Percentiles rank a stretch among this genome's conserved stretches.
Conservation (phyloP, 1,284 basidiomycete species). For the Malassezia brasiliensis region DNA sequence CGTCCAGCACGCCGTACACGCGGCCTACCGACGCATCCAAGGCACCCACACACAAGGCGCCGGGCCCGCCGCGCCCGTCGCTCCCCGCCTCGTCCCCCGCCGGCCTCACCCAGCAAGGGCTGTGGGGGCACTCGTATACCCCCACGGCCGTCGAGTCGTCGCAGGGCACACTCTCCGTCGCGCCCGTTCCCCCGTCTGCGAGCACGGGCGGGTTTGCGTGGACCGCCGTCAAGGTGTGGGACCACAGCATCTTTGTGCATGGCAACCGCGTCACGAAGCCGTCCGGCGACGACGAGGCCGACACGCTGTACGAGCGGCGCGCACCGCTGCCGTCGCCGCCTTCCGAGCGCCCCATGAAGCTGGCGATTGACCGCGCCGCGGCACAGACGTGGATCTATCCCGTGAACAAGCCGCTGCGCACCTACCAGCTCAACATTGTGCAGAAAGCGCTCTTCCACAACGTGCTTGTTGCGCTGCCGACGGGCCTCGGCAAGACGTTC, state of each 20-base stretch:
- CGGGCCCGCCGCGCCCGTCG: slow-evolving; percentile 16
- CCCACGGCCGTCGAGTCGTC: slow-evolving; percentile 3
- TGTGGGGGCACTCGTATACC: slow-evolving; percentile 10
- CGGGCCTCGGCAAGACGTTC: slow-evolving; percentile 95
- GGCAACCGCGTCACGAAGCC: slow-evolving; percentile 4
- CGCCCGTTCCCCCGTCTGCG: slow-evolving; percentile 1
- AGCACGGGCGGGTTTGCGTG: neutral
- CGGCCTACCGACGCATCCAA: neutral
- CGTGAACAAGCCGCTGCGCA: slow-evolving; percentile 72
- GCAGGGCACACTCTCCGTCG: slow-evolving; percentile 10
- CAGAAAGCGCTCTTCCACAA: slow-evolving; percentile 71
- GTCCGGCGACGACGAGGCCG: neutral
- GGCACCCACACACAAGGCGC: neutral
- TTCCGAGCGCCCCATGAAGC: slow-evolving; percentile 22
- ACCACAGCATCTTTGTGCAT: slow-evolving; percentile 8
- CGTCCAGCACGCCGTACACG: neutral
- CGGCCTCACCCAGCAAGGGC: slow-evolving; percentile 16
- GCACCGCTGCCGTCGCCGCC: neutral
- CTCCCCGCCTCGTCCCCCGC: slow-evolving; percentile 13
- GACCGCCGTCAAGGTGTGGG: slow-evolving; percentile 11
- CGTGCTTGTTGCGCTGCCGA: slow-evolving; percentile 85
- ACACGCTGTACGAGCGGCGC: neutral
- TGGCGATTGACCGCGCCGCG: slow-evolving; percentile 62
- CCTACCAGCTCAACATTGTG: slow-evolving; percentile 93
- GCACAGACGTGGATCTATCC: slow-evolving; percentile 85